A percentile compares a stretch with the other conserved stretches of the same genome.
Conservation (phyloP, 1,284 basidiomycete genomes). For the Pyrrhoderma noxium region DNA sequence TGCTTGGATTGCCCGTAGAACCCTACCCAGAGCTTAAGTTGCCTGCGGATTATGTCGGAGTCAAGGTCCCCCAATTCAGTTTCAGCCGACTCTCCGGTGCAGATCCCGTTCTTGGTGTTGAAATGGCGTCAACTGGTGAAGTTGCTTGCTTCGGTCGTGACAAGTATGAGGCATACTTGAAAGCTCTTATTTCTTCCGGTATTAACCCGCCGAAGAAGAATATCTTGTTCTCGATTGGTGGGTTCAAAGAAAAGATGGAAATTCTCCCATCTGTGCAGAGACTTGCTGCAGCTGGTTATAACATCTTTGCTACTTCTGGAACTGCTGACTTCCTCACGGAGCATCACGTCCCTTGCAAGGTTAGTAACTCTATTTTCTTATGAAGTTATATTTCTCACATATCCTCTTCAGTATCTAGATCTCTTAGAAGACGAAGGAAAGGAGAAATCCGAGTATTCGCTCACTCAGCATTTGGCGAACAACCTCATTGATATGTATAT, state of each 20-base stretch:
- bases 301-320: slow-evolving; percentile 94
- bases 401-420: slow-evolving; percentile 77
- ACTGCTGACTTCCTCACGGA: slow-evolving; percentile 94
- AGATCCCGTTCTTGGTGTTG: slow-evolving; percentile 97
- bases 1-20: slow-evolving; percentile 86
- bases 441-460: slow-evolving; percentile 93
- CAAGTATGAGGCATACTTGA: slow-evolving; percentile 98
- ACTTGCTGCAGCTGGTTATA: slow-evolving; percentile 89
- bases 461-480: slow-evolving; percentile 91
- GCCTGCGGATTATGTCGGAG: slow-evolving; percentile 90
- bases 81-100: slow-evolving; percentile 94
- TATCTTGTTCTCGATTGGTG: slow-evolving; percentile 89
- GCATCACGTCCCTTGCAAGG: slow-evolving; percentile 69
- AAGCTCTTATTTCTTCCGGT: slow-evolving; percentile 93
- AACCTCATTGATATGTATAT: slow-evolving; percentile 99
- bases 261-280: slow-evolving; percentile 96
- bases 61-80: slow-evolving; percentile 98
- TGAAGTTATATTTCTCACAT: slow-evolving; percentile 45
- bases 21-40: slow-evolving; percentile 86
- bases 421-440: slow-evolving; percentile 86
- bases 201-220: slow-evolving; percentile 95
- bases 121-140: slow-evolving; percentile 99
- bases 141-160: slow-evolving; percentile 97
- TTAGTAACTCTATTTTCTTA: slow-evolving; percentile 17
- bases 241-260: slow-evolving; percentile 97